Evolutionary conservation across 257 asterid genomes (phyloP).

Genomic region (Verbena officinalis): DNA sequence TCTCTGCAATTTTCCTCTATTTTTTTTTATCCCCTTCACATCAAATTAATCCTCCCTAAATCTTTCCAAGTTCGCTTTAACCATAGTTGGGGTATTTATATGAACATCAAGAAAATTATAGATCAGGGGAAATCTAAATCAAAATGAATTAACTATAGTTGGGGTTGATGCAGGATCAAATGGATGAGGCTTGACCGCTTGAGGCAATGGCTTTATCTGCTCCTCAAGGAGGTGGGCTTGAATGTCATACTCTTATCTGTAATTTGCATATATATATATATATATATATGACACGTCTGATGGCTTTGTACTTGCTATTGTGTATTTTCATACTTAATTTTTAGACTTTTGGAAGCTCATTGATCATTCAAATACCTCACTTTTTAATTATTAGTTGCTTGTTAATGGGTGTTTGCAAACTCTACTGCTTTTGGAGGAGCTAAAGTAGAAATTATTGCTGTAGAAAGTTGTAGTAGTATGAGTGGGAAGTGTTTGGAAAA

Average conservation of each 20-base stretch:
- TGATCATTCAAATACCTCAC: constrained; percentile 3
- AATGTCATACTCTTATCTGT: constrained; percentile 42
- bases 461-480: no score
- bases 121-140: background rate
- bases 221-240: constrained; percentile 46
- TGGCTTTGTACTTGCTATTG: constrained; percentile 25
- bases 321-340: constrained; percentile 25
- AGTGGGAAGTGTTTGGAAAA: no score
- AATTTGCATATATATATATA: constrained; percentile 37
- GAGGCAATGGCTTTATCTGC: constrained; percentile 29
- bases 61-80: background rate
- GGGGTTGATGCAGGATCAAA: constrained; percentile 48
- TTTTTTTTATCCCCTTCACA: background rate
- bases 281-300: constrained; percentile 21
- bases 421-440: no score
- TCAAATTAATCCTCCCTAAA: background rate
- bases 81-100: background rate
- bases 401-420: no score
- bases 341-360: constrained; percentile 25
- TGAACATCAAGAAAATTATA: background rate
- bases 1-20: no score
- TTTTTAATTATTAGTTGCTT: constrained; percentile 22
- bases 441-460: background rate
- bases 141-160: constrained; percentile 12
- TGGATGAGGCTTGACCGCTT: constrained; percentile 47